Evolutionary conservation across 2,329 filamentous ascomycete species (phyloP).

Genomic region (Paecilomyces dactylethromorphus): DNA sequence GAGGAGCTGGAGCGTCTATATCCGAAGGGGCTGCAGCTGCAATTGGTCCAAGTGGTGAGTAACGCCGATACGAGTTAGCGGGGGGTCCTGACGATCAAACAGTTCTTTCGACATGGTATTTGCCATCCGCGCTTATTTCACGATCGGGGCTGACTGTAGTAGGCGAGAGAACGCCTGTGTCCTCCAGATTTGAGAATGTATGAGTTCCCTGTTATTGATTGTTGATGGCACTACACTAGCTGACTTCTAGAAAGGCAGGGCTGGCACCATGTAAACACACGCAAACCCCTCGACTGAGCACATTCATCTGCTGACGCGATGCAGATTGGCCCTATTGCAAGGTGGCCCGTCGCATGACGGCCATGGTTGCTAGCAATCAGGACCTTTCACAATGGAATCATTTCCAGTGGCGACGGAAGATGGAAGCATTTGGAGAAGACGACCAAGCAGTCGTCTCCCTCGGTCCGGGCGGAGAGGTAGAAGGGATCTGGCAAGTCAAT

Average conservation of each 20-base stretch:
- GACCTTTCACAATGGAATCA: conserved; percentile 51
- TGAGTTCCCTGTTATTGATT: conserved; percentile 9
- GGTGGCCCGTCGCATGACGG: conserved; percentile 63
- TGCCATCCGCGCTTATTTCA: conserved; percentile 1
- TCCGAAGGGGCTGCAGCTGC: conserved; percentile 70
- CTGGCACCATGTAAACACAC: conserved; percentile 40
- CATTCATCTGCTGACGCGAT: conserved; percentile 13
- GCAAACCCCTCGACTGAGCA: background rate
- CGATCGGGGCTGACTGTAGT: conserved; percentile 5
- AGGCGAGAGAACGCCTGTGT: conserved; percentile 76
- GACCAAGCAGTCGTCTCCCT: conserved; percentile 54
- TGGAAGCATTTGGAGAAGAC: conserved; percentile 70
- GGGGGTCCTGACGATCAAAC: background rate
- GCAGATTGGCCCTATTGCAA: conserved; percentile 85
- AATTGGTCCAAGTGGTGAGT: conserved; percentile 76
- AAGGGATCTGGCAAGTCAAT: conserved; percentile 63
- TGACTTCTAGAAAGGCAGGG: conserved; percentile 36
- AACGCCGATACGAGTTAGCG: background rate
- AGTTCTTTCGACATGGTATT: conserved; percentile 65
- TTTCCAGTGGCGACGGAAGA: conserved; percentile 60
- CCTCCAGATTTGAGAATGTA: conserved; percentile 76
- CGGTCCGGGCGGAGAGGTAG: conserved; percentile 11
- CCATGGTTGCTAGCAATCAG: conserved; percentile 50
- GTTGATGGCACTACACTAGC: conserved; percentile 9
- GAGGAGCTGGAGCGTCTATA: conserved; percentile 78